Conservation (phyloP, 306 rosid species). For the Casuarina cunninghamiana region DNA sequence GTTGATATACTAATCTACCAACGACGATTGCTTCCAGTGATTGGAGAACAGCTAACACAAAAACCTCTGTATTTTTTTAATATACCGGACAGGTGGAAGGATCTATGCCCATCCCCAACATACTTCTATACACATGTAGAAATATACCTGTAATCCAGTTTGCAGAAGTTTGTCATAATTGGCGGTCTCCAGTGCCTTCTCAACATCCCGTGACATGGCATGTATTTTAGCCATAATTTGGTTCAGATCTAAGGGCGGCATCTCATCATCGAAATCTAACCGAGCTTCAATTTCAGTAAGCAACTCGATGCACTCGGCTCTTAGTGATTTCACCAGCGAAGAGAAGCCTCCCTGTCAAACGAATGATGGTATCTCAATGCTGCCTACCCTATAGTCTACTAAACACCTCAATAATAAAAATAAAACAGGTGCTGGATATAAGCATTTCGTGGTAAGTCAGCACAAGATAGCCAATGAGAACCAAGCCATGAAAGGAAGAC, state of each 20-base stretch:
- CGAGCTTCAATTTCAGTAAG: conserved; percentile 98
- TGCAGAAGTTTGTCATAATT: conserved; percentile 95
- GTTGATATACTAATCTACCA: not conserved
- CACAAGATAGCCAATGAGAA: conserved; percentile 1
- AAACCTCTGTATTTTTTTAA: not conserved
- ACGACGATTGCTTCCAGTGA: not conserved
- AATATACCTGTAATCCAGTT: conserved; percentile 83
- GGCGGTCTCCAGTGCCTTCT: conserved; percentile 78
- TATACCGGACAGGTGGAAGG: not conserved
- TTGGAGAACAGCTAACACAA: not conserved
- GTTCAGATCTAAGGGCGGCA: conserved; percentile 79
- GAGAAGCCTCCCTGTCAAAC: conserved; percentile 87
- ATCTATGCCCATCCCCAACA: not conserved
- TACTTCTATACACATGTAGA: not conserved
- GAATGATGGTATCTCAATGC: conserved; percentile 21
- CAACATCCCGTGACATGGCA: conserved; percentile 72
- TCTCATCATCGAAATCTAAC: conserved; percentile 89
- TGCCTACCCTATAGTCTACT: conserved; percentile 3
- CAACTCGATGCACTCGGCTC: conserved; percentile 80
- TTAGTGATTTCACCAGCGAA: conserved; percentile 65
- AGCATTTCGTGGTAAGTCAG: conserved; percentile 16
- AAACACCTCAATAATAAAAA: conserved; percentile 2
- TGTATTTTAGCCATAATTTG: conserved; percentile 54
- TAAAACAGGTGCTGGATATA: not conserved
- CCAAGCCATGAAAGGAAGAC: conserved; percentile 18